Evolutionary conservation across 2,329 filamentous ascomycete genomes (phyloP).

Genomic region (Cercospora sesami): DNA sequence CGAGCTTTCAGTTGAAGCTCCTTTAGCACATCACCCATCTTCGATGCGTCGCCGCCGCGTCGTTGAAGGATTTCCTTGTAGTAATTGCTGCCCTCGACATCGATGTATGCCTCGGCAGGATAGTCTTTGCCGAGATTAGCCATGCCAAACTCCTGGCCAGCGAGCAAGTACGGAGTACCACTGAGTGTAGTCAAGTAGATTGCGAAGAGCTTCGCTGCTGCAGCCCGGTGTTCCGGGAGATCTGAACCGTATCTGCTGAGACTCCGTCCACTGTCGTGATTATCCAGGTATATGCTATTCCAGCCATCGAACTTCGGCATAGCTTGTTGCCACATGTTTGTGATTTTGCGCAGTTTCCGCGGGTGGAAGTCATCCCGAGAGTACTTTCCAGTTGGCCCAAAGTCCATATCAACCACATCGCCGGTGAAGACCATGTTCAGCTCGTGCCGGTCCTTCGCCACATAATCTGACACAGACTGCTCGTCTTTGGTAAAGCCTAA

Average conservation of each 20-base stretch:
- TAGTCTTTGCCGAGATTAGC: conserved; percentile 48
- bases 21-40: conserved; percentile 17
- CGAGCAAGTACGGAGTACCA: conserved; percentile 61
- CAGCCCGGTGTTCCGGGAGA: conserved; percentile 48
- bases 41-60: conserved; percentile 3
- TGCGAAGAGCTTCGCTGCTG: conserved; percentile 58
- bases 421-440: conserved; percentile 73
- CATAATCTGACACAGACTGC: conserved; percentile 39
- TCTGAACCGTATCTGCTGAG: conserved; percentile 62
- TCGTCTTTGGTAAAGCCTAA: conserved; percentile 48
- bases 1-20: conserved; percentile 18
- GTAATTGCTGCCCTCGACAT: conserved; percentile 57
- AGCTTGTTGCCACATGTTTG: conserved; percentile 60
- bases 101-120: conserved; percentile 50
- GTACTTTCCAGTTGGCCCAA: conserved; percentile 46
- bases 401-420: conserved; percentile 58
- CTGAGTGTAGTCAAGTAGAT: conserved; percentile 20
- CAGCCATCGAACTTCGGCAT: conserved; percentile 61
- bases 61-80: conserved; percentile 46
- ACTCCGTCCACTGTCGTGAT: conserved; percentile 62
- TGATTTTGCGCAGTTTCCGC: conserved; percentile 50
- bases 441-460: conserved; percentile 56
- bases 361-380: conserved; percentile 54
- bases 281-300: conserved; percentile 65
- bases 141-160: conserved; percentile 67